Percentiles rank a stretch among this genome's conserved stretches.
These are phyloP conservation scores for Sphagnum fallax DNA, from an alignment of 228 moss, liverwort and hornwort species.

Conservation along the genomic window DNA sequence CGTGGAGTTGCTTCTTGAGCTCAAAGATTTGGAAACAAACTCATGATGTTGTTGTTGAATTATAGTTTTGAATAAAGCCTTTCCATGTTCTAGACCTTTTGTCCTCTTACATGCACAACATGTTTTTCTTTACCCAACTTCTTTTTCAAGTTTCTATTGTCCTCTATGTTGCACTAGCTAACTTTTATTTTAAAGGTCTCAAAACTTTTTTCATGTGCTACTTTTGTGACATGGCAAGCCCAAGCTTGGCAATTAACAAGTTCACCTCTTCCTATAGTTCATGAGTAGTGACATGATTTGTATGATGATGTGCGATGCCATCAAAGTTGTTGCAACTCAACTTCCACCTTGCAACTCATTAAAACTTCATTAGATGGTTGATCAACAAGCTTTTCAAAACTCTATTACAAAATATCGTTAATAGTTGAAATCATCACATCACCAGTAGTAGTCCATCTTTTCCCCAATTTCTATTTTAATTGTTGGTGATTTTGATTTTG, in stretches of 20 bases:
- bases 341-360: too few species aligned
- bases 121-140: conserved; percentile 53
- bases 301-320: too few species aligned
- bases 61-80: conserved; percentile 16
- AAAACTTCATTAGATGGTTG: too few species aligned
- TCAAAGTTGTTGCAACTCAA: too few species aligned
- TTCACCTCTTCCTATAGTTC: conserved; percentile 82
- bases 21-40: conserved; percentile 32
- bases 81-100: conserved; percentile 66
- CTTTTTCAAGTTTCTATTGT: conserved; percentile 50
- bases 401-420: too few species aligned
- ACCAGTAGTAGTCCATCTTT: conserved; percentile 9
- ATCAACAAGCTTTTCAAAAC: too few species aligned
- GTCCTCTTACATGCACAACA: conserved; percentile 57
- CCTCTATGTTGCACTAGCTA: conserved; percentile 44
- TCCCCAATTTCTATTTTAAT: conserved; percentile 15
- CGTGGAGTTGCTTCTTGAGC: conserved; percentile 14
- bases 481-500: conserved; percentile 1
- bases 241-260: conserved; percentile 50
- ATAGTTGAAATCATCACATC: conserved; percentile 3
- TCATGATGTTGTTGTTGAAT: too few species aligned
- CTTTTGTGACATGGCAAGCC: conserved; percentile 42
- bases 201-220: conserved; percentile 61
- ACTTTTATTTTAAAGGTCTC: conserved; percentile 45
- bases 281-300: conserved; percentile 27